These are phyloP conservation scores for Ustilago esculenta DNA, from an alignment of 1,284 basidiomycete species.

Conservation along the genomic window DNA sequence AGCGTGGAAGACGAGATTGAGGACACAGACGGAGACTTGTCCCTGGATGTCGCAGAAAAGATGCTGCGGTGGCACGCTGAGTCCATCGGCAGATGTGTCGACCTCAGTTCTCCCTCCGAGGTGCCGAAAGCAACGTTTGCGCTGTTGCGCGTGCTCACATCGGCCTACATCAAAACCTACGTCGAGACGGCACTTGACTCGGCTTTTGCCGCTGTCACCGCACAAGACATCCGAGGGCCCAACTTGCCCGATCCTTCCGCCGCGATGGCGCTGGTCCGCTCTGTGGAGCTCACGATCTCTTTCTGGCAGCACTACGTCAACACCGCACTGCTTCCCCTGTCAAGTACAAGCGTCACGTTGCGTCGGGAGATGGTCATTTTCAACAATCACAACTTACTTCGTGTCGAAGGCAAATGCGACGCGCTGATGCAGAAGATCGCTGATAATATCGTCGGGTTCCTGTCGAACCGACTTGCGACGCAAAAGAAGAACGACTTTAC, in stretches of 20 bases:
- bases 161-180: conserved; percentile 85
- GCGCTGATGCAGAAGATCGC: conserved; percentile 81
- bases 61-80: conserved; percentile 67
- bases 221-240: conserved; percentile 71
- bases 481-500: conserved; percentile 98
- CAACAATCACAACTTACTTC: conserved; percentile 87
- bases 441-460: conserved; percentile 72
- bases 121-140: conserved; percentile 86
- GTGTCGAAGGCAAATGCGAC: conserved; percentile 88
- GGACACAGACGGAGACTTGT: conserved; percentile 57
- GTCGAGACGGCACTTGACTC: conserved; percentile 91
- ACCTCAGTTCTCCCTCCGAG: conserved; percentile 58
- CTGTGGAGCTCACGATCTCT: conserved; percentile 88
- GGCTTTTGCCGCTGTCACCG: conserved; percentile 77
- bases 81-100: conserved; percentile 65
- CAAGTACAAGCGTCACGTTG: conserved; percentile 83
- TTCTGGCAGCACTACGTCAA: conserved; percentile 97
- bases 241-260: conserved; percentile 77
- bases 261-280: conserved; percentile 72
- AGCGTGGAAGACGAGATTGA: conserved; percentile 35
- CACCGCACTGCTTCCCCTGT: conserved; percentile 87
- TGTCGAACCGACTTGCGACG: conserved; percentile 78
- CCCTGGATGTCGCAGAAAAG: conserved; percentile 57
- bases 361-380: conserved; percentile 93
- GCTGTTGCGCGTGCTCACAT: conserved; percentile 85